Evolutionary conservation across 768 basidiomycete genomes (phyloP), one percentile per base, ranked within the genome.

Genomic region (Suillus americanus): DNA sequence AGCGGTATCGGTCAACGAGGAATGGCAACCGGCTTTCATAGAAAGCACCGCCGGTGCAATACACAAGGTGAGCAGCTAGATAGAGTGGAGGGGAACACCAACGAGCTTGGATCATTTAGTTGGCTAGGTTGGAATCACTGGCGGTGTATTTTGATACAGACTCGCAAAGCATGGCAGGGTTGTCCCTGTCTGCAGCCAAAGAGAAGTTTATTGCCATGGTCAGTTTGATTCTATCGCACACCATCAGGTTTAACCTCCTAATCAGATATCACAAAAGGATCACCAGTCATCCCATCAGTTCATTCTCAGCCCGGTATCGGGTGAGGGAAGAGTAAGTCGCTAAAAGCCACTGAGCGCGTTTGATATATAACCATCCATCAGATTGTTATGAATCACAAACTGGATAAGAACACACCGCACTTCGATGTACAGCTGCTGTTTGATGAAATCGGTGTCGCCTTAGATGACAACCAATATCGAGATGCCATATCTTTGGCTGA

Each of bases 71-170:
- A 57, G 73, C 63, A 60, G 23, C 28, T 30, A 5, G 18, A 59
- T 6, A 5, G 41, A 46, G 38, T 6, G 45, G 61, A 8, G 23
- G 13, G 38, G 35, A 7, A 37, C 35, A 38, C 57, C 54, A 62
- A 63, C 67, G 53, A 70, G 48, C 63, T 25, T 60, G 8, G 54
- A 59, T 8, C 30, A 8, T 53, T 30, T 68, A 96, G 94, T 81
- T 99, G 41, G 92, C 93, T 30, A 91, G 89, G 66, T 79, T 99
- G 43, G 83, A 90, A 74, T 97, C 92, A 5, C 81, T 99, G 60
- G 91, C 95, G 1, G 77, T 95, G 3, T 99, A 99, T 75, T 98
- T 98, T 70, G 93, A 99, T 74, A 98, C 97, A 0, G 96, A 99
- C 73, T 86, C 92, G 3, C 77, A 81, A 20, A 93, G 89, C 69